phyloP scores from a whole-genome alignment of 805 yeast genomes.

The Yueomyces sinensis region DNA sequence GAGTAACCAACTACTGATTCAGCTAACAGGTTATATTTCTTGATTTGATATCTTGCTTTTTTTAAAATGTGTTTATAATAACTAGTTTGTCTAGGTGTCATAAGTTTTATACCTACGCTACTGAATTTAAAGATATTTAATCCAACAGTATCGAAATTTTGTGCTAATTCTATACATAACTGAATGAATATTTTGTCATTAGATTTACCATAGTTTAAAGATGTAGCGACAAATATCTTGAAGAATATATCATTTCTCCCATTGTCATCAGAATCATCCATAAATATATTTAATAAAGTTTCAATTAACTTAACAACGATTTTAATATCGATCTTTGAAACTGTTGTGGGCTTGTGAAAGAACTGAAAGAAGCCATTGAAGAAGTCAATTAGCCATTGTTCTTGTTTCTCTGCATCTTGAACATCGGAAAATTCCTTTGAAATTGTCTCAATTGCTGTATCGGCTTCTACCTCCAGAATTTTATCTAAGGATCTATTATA shows the following conservation, averaged over 20 bases:
- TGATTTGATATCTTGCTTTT: slow-evolving; percentile 27
- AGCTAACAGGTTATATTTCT: slow-evolving; percentile 49
- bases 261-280: too few relatives aligned
- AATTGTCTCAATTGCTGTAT: too few relatives aligned
- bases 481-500: too few relatives aligned
- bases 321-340: neutral
- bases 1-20: slow-evolving; percentile 76
- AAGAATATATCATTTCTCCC: too few relatives aligned
- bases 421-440: slow-evolving; percentile 4
- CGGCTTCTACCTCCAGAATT: too few relatives aligned
- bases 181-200: slow-evolving; percentile 11
- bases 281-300: slow-evolving; percentile 1
- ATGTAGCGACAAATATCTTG: slow-evolving; percentile 8
- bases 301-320: slow-evolving; percentile 5
- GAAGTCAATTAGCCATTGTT: slow-evolving; percentile 12
- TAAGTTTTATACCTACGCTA: slow-evolving; percentile 19
- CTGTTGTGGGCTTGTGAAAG: slow-evolving; percentile 2
- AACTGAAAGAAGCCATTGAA: slow-evolving; percentile 9
- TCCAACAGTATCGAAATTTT: slow-evolving; percentile 5
- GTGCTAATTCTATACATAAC: too few relatives aligned
- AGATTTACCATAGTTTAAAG: slow-evolving; percentile 6
- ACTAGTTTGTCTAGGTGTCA: slow-evolving; percentile 11
- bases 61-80: slow-evolving; percentile 16
- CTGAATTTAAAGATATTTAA: slow-evolving; percentile 18
- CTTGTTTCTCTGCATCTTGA: slow-evolving; percentile 8